phyloP scores from a whole-genome alignment of 305 asterid genomes.

The Fraxinus sp. region DNA sequence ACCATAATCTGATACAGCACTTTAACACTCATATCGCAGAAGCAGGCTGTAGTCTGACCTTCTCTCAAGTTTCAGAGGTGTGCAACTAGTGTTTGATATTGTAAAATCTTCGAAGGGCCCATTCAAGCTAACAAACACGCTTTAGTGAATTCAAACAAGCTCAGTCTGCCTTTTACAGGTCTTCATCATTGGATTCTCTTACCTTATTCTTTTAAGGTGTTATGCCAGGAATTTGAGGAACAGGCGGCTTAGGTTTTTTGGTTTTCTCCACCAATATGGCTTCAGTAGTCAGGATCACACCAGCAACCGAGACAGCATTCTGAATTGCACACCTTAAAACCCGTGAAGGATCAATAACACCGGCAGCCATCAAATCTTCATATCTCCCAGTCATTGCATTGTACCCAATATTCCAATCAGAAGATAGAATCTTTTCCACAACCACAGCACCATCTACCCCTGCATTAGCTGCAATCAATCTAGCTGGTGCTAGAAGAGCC shows the following conservation, averaged over 20 bases:
- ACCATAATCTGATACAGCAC: background rate
- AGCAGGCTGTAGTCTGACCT: background rate
- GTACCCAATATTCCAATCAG: conserved; percentile 60
- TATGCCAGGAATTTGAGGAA: conserved; percentile 81
- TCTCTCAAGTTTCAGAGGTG: background rate
- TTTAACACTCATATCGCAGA: background rate
- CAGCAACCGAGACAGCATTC: conserved; percentile 87
- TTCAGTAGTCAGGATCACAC: conserved; percentile 78
- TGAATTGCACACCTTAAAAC: conserved; percentile 82
- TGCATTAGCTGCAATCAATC: conserved; percentile 77
- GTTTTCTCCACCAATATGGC: conserved; percentile 80
- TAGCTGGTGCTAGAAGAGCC: conserved; percentile 94
- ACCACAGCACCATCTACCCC: conserved; percentile 84
- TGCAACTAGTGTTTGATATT: background rate
- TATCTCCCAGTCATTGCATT: conserved; percentile 76
- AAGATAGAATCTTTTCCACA: conserved; percentile 56
- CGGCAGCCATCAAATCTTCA: conserved; percentile 82
- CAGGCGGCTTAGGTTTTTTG: conserved; percentile 57
- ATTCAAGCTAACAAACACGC: conserved; percentile 1
- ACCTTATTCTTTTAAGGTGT: conserved; percentile 39
- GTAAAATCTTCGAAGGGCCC: background rate
- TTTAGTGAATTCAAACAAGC: background rate
- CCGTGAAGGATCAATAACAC: conserved; percentile 78
- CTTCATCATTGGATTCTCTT: conserved; percentile 7
- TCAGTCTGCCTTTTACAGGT: conserved; percentile 6